Base-by-base conservation (phyloP, 148 eudicot species). In the Silene uniflora region DNA sequence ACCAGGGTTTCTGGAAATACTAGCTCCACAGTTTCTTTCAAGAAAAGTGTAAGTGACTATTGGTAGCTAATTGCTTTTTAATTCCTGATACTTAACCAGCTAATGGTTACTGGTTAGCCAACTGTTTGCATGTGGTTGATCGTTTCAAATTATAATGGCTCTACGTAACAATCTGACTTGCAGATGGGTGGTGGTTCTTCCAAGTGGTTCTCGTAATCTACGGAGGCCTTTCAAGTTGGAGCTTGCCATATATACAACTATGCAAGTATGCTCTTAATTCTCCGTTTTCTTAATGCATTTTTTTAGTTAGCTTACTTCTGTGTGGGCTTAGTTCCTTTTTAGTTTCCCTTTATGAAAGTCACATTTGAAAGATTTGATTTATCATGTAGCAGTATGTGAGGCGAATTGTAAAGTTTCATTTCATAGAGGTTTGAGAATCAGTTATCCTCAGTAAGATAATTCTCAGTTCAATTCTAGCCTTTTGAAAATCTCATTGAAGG, bases 151-250 rank as follows among this genome's bases (percentile, higher is more conserved):
- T 35, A 54, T 72, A 27, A 25, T 60, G 60, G 46, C 24, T 55
- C 56, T 13, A 52, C 14, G 0, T 52, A 52, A 52, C 56, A 52
- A 52, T 4, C 17, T 52, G 56, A 52, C 56, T 1, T 52, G 56
- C 89, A 96, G 98, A 56, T 96, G 99, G 99, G 95, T 79, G 77
- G 94, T 84, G 71, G 86, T 96, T 64, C 39, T 91, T 74, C 99
- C 99, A 44, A 86, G 94, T 81, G 98, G 98, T 54, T 88, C 98
- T 49, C 94, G 87, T 73, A 87, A 83, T 74, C 89, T 83, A 24
- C 61, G 79, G 18, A 88, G 85, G 81, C 98, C 98, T 75, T 86
- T 92, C 81, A 96, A 87, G 83, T 80, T 96, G 89, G 99, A 96
- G 85, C 98, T 96, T 65, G 94, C 91, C 22, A 73, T 96, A 79